These are phyloP conservation scores for Hirschioporus abietinus DNA, from an alignment of 768 basidiomycete genomes.

Conservation along the genomic window DNA sequence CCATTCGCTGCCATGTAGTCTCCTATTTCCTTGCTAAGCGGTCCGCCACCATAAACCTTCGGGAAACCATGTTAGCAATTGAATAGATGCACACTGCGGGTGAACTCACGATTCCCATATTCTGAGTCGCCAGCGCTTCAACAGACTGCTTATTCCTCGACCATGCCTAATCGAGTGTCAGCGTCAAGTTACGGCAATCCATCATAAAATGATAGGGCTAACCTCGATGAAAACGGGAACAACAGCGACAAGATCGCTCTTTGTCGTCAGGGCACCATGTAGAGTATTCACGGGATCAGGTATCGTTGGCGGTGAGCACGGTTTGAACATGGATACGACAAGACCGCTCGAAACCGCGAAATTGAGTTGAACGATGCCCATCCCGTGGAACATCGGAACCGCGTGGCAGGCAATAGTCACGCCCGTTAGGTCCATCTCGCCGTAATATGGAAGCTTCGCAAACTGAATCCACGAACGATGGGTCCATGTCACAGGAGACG, in stretches of 20 bases:
- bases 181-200: not conserved
- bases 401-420: constrained; percentile 22
- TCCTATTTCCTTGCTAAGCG: constrained; percentile 11
- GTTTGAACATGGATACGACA: constrained; percentile 11
- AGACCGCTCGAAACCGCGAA: constrained; percentile 14
- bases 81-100: not conserved
- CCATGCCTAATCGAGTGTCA: constrained; percentile 10
- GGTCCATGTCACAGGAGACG: constrained; percentile 22
- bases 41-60: constrained; percentile 15
- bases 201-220: not conserved
- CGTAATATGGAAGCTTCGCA: constrained; percentile 13
- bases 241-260: constrained; percentile 6
- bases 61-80: not conserved
- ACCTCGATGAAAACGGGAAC: constrained; percentile 16
- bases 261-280: constrained; percentile 3
- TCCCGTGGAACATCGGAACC: constrained; percentile 28
- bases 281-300: constrained; percentile 14
- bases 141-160: constrained; percentile 6
- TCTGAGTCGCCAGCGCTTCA: constrained; percentile 10
- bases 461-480: constrained; percentile 11
- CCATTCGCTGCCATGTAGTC: constrained; percentile 11
- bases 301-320: constrained; percentile 5
- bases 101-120: constrained; percentile 13
- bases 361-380: constrained; percentile 24
- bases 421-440: constrained; percentile 20